Evolutionary conservation across 75 land plant species (phyloP).

Genomic region (Selaginella moellendorffii): DNA sequence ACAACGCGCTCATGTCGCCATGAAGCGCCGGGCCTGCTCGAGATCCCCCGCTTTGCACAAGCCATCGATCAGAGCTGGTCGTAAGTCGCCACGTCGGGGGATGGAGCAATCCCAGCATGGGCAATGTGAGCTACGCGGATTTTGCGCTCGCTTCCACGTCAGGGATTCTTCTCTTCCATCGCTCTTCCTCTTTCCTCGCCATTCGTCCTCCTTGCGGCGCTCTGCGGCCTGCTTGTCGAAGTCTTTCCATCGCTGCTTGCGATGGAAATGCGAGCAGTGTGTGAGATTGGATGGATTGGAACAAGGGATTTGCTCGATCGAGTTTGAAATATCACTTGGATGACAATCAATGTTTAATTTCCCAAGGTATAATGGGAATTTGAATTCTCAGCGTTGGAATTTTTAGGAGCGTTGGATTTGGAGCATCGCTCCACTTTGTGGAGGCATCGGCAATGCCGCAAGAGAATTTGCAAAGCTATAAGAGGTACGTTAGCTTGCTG

Average conservation of each 20-base stretch:
- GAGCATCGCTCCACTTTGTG: too few relatives aligned
- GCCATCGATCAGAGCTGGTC: too few relatives aligned
- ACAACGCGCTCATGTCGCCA: too few relatives aligned
- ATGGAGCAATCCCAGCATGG: not conserved
- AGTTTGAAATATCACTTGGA: not conserved
- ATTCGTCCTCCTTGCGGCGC: not conserved
- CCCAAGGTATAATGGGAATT: too few relatives aligned
- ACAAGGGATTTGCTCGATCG: not conserved
- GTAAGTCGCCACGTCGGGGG: not conserved
- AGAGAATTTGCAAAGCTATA: too few relatives aligned
- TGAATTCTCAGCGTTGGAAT: too few relatives aligned
- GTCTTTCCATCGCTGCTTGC: not conserved
- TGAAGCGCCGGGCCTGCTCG: too few relatives aligned
- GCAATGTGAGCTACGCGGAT: not conserved
- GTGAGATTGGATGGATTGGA: not conserved
- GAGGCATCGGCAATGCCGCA: too few relatives aligned
- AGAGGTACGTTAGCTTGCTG: too few relatives aligned
- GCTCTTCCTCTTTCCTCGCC: not conserved
- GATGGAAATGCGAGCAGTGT: not conserved
- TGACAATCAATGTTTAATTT: too few relatives aligned
- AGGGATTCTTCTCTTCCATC: not conserved
- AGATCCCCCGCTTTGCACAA: too few relatives aligned
- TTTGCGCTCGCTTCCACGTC: slow-evolving; percentile 2
- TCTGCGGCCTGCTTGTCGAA: not conserved
- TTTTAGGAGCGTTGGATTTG: too few relatives aligned